phyloP scores from a whole-genome alignment of 768 basidiomycete species.

The Phanerochaete sordida region DNA sequence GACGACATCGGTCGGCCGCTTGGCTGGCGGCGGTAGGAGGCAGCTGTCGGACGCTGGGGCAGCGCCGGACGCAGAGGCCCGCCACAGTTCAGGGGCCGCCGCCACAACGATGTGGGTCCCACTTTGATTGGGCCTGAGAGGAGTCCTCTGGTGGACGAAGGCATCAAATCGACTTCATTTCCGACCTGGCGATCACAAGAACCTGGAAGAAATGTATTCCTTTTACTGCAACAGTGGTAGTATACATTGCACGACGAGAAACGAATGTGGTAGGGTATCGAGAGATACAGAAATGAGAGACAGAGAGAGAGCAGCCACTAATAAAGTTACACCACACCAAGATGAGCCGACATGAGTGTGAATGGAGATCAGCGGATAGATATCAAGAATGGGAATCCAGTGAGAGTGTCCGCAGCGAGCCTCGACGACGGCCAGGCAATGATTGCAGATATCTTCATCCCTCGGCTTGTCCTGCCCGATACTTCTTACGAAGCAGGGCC shows the following conservation, averaged over 20 bases:
- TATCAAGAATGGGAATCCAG: not conserved
- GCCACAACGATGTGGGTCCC: not conserved
- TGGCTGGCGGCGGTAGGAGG: not conserved
- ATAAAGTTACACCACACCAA: constrained; percentile 2
- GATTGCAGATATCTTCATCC: not conserved
- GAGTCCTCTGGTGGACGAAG: not conserved
- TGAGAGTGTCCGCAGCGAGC: not conserved
- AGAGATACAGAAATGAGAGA: not conserved
- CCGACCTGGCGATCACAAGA: not conserved
- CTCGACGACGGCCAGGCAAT: not conserved
- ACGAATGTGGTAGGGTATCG: not conserved
- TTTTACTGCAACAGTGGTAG: not conserved
- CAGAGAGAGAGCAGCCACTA: not conserved
- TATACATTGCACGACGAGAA: not conserved
- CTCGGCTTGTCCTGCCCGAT: constrained; percentile 3
- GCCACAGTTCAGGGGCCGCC: not conserved
- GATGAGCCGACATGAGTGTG: not conserved
- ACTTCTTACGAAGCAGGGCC: not conserved
- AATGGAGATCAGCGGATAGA: not conserved
- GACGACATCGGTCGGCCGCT: not conserved
- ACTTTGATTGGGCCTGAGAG: not conserved
- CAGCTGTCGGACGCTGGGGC: not conserved
- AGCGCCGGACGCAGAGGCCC: not conserved
- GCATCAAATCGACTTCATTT: constrained; percentile 1
- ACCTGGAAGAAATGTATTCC: constrained; percentile 5